Evolutionary conservation across 257 asterid genomes (phyloP).

Genomic region (Primulina tabacum): DNA sequence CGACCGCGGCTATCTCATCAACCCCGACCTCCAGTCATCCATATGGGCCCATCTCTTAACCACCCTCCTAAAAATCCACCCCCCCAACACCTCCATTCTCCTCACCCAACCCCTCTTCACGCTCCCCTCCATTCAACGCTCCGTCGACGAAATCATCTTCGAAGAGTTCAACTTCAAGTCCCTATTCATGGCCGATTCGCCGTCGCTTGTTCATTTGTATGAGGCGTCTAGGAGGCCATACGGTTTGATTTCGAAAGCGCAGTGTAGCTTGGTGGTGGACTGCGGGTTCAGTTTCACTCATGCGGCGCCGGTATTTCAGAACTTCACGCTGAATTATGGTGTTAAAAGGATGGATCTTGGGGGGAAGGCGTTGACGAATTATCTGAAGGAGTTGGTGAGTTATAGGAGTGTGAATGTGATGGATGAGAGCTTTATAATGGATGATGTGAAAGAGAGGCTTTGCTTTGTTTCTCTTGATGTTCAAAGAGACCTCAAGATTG

Average conservation of each 20-base stretch:
- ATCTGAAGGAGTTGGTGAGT: conserved; percentile 86
- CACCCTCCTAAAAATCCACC: conserved; percentile 61
- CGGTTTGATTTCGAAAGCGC: conserved; percentile 67
- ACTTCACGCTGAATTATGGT: conserved; percentile 76
- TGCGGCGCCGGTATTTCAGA: conserved; percentile 91
- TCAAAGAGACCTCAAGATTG: conserved; percentile 76
- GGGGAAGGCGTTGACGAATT: conserved; percentile 89
- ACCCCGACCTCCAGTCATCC: conserved; percentile 88
- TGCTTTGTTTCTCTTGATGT: conserved; percentile 88
- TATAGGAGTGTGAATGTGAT: conserved; percentile 90
- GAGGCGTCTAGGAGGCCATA: conserved; percentile 82
- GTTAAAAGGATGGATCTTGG: conserved; percentile 88
- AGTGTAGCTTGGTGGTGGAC: conserved; percentile 91
- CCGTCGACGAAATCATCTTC: conserved; percentile 74
- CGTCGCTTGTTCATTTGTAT: conserved; percentile 79
- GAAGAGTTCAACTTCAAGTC: conserved; percentile 77
- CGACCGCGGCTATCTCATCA: conserved; percentile 88
- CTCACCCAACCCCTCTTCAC: conserved; percentile 88
- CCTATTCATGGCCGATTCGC: conserved; percentile 71
- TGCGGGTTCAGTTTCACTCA: conserved; percentile 91
- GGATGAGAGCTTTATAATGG: conserved; percentile 92
- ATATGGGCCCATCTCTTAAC: conserved; percentile 77
- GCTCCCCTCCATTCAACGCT: conserved; percentile 72
- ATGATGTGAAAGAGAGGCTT: conserved; percentile 92
- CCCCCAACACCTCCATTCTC: conserved; percentile 62